Percentiles rank a stretch among this genome's conserved stretches.
phyloP scores from a whole-genome alignment of 2,329 filamentous ascomycete genomes.

The Lasiodiplodia sp. region DNA sequence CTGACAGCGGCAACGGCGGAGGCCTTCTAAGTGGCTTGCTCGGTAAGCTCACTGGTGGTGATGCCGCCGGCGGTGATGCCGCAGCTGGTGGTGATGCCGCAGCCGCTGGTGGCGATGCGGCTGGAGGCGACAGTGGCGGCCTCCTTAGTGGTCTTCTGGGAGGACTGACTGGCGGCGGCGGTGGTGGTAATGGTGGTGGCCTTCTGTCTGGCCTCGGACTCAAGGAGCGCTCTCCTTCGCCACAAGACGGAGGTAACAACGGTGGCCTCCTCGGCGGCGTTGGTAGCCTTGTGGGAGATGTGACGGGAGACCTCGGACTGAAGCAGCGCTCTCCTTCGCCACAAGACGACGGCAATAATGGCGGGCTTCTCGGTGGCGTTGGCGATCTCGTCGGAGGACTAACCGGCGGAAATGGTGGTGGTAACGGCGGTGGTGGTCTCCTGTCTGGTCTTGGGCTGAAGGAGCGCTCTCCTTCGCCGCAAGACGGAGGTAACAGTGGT shows the following conservation, averaged over 20 bases:
- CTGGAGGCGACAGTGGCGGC: not conserved
- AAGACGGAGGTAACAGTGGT: not conserved
- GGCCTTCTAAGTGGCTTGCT: not conserved
- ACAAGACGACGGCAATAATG: not conserved
- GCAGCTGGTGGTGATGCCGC: not conserved
- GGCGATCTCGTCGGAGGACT: not conserved
- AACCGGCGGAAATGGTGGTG: not conserved
- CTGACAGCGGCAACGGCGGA: not conserved
- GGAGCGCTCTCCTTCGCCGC: slow-evolving; percentile 6
- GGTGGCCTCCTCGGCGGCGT: not conserved
- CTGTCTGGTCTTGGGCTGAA: slow-evolving; percentile 6
- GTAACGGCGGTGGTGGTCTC: not conserved
- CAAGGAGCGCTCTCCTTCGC: slow-evolving; percentile 7
- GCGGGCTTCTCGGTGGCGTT: not conserved
- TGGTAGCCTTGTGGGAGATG: not conserved
- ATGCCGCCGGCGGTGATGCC: not conserved
- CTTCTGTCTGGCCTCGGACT: slow-evolving; percentile 10
- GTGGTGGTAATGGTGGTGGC: not conserved
- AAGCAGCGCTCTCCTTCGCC: not conserved
- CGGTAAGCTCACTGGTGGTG: not conserved
- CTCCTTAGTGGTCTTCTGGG: not conserved
- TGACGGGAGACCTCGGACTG: not conserved
- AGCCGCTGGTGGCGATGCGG: not conserved
- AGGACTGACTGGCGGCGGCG: not conserved
- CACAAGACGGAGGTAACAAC: not conserved